phyloP scores from a whole-genome alignment of 2,329 filamentous ascomycete genomes.

The Botrytis elliptica region DNA sequence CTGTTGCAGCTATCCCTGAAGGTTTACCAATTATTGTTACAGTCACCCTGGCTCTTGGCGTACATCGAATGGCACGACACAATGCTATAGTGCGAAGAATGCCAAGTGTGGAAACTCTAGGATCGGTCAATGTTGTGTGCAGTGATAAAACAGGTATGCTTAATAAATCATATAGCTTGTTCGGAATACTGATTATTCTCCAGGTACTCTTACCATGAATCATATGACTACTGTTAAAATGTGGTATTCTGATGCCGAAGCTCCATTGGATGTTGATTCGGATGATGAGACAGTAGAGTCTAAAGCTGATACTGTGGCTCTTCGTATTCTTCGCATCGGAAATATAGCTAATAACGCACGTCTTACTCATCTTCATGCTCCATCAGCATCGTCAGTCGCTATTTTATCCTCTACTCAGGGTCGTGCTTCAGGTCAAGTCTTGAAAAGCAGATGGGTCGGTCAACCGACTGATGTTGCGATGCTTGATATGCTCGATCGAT shows the following conservation, averaged over 20 bases:
- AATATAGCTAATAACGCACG: slow-evolving; percentile 96
- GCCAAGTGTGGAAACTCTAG: slow-evolving; percentile 94
- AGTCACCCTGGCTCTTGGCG: slow-evolving; percentile 89
- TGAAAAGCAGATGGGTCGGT: slow-evolving; percentile 88
- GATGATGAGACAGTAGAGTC: slow-evolving; percentile 54
- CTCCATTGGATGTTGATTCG: slow-evolving; percentile 48
- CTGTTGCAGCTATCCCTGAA: slow-evolving; percentile 94
- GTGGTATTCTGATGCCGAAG: slow-evolving; percentile 80
- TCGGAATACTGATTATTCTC: slow-evolving; percentile 28
- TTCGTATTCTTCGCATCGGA: slow-evolving; percentile 82
- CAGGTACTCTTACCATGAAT: slow-evolving; percentile 89
- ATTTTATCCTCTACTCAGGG: slow-evolving; percentile 81
- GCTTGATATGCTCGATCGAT: slow-evolving; percentile 85
- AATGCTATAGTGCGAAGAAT: slow-evolving; percentile 94
- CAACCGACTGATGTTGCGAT: slow-evolving; percentile 98
- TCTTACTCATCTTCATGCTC: slow-evolving; percentile 68
- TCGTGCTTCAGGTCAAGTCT: slow-evolving; percentile 54
- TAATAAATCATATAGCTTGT: neutral
- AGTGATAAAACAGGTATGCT: slow-evolving; percentile 85
- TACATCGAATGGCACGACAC: slow-evolving; percentile 92
- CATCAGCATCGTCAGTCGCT: slow-evolving; percentile 69
- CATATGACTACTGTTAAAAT: slow-evolving; percentile 98
- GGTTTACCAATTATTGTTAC: slow-evolving; percentile 97
- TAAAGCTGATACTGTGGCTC: slow-evolving; percentile 69
- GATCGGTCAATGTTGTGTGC: slow-evolving; percentile 99